phyloP scores from a whole-genome alignment of 257 asterid species.

The Fraxinus excelsior region DNA sequence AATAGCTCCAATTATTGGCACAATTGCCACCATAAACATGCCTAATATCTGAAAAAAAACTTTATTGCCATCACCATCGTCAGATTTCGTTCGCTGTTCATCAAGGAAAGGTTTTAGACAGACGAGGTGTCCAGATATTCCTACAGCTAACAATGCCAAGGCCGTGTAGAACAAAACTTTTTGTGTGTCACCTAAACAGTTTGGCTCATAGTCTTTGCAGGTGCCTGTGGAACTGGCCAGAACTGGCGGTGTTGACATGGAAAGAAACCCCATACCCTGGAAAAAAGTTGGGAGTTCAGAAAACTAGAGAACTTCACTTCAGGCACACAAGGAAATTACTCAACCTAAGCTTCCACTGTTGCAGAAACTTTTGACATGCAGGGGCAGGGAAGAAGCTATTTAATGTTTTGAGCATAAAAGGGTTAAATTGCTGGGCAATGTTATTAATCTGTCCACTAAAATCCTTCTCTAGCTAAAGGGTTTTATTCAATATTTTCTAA shows the following conservation, averaged over 20 bases:
- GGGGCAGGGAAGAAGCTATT: too few species aligned
- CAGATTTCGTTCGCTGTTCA: constrained; percentile 23
- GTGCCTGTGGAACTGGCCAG: constrained; percentile 38
- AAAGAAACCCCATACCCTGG: constrained; percentile 56
- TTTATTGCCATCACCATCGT: neutral
- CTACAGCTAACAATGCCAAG: constrained; percentile 46
- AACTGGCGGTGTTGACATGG: constrained; percentile 60
- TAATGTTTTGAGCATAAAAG: too few species aligned
- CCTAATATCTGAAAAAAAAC: neutral
- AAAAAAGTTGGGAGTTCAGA: neutral
- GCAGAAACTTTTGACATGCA: too few species aligned
- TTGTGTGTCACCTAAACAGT: constrained; percentile 52
- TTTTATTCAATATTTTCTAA: too few species aligned
- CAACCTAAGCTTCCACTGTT: too few species aligned
- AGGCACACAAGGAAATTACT: too few species aligned
- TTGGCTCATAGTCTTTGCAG: constrained; percentile 42
- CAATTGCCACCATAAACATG: neutral
- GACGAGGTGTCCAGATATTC: constrained; percentile 40
- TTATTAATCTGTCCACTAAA: too few species aligned
- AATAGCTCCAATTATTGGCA: constrained; percentile 37
- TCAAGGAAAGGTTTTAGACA: constrained; percentile 29
- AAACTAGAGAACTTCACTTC: too few species aligned
- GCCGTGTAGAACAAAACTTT: constrained; percentile 47
- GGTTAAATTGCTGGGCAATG: too few species aligned
- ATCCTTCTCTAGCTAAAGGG: too few species aligned